Base-by-base conservation (phyloP, 768 basidiomycete species). In the Podaxis sp. region DNA sequence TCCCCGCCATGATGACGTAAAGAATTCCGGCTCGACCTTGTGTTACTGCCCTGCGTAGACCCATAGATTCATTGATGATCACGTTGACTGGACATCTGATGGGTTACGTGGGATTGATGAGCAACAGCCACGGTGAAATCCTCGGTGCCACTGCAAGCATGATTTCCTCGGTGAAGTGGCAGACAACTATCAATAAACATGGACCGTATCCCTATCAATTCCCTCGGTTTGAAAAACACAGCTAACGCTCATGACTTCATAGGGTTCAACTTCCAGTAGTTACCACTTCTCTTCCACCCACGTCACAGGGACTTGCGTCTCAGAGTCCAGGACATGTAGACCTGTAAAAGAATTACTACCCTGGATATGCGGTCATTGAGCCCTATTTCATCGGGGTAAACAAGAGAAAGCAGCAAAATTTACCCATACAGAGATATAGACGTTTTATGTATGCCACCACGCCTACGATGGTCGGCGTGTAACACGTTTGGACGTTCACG, bases 151-250 rank as follows among this genome's bases (percentile, higher is more conserved):
- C 46, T 27, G 49, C 15, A 55, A 19, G 37, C 29, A 17, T 54
- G 61, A 62, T 62, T 55, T 62, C 61, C 61, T 62, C 61, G 61
- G 61, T 62, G 61, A 61, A 61, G 59, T 61, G 51, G 41, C 27
- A 54, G 38, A 61, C 25, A 54, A 54, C 40, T 55, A 61, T 61
- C 59, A 55, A 15, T 36, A 46, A 53, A 46, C 54, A 61, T 46
- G 53, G 29, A 50, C 8, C 9, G 37, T 33, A 24, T 55, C 60
- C 60, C 52, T 55, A 55, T 46, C 54, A 38, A 46, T 55, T 47
- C 33, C 53, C 43, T 55, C 41, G 41, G 60, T 61, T 19, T 55
- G 12, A 46, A 55, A 36, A 55, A 46, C 52, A 53, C 17, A 43
- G 15, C 52, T 33, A 47, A 47, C 53, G 53, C 53, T 47, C 60